These are phyloP conservation scores for Climacium dendroides DNA, from an alignment of 225 moss, liverwort and hornwort species.

Conservation along the genomic window DNA sequence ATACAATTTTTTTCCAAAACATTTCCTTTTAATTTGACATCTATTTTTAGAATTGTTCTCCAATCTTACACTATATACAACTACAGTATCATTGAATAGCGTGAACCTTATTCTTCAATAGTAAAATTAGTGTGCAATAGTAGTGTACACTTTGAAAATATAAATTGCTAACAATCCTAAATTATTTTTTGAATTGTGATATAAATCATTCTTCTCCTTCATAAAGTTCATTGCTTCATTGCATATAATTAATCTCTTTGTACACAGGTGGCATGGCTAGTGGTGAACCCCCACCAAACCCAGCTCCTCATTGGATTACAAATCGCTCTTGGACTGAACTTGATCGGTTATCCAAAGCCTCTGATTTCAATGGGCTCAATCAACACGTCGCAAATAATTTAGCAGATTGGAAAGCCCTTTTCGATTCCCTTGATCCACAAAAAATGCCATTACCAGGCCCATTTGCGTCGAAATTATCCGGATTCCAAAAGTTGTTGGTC, in stretches of 20 bases:
- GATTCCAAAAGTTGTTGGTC: slow-evolving; percentile 63
- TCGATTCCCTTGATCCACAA: slow-evolving; percentile 69
- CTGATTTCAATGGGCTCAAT: slow-evolving; percentile 28
- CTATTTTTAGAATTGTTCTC: neutral
- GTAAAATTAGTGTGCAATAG: neutral
- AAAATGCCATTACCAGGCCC: slow-evolving; percentile 37
- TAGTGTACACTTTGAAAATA: too few relatives aligned
- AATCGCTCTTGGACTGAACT: slow-evolving; percentile 73
- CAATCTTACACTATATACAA: accelerated
- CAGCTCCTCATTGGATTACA: slow-evolving; percentile 70
- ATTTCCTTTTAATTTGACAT: accelerated
- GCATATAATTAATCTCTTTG: neutral
- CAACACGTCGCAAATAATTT: slow-evolving; percentile 41
- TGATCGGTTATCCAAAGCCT: slow-evolving; percentile 39
- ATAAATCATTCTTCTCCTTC: too few relatives aligned
- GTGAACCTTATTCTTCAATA: too few relatives aligned
- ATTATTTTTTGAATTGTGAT: neutral
- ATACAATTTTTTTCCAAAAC: neutral
- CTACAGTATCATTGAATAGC: neutral
- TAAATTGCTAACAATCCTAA: too few relatives aligned
- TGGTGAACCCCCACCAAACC: slow-evolving; percentile 54
- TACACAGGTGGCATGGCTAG: slow-evolving; percentile 45
- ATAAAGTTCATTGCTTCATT: neutral
- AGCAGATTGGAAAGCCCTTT: slow-evolving; percentile 44
- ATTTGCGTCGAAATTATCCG: slow-evolving; percentile 1